Base-by-base conservation (phyloP, 140 eudicot genomes). In the Senecio squalidus region DNA sequence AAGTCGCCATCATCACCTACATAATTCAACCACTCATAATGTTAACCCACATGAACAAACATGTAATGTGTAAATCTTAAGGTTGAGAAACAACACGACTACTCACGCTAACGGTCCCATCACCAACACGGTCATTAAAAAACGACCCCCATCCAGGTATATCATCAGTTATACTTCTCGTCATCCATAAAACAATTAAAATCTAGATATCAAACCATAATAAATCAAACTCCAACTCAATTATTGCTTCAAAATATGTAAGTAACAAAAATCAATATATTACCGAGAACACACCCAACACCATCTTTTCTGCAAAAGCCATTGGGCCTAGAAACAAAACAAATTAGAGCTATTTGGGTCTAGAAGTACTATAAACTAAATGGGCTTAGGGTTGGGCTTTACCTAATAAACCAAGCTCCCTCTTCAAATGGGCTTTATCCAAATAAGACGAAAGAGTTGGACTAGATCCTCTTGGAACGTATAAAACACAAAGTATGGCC, bases 21-120 rank as follows among this genome's bases (percentile, higher is more conserved):
- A 26, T 18, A 65, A 11, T 24, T 0, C 20, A 5, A n/a, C n/a
- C n/a, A n/a, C n/a, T n/a, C n/a, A n/a, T n/a, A n/a, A n/a, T n/a
- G n/a, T n/a, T n/a, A n/a, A n/a, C n/a, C n/a, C n/a, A n/a, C n/a
- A n/a, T n/a, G n/a, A n/a, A n/a, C n/a, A n/a, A n/a, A n/a, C n/a
- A n/a, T n/a, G n/a, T n/a, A n/a, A n/a, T n/a, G n/a, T n/a, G n/a
- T n/a, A n/a, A n/a, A n/a, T n/a, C 20, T 1, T 9, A 6, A 9
- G 25, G 20, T 51, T 15, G 58, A 52, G 22, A 28, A 20, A 30
- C 33, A 6, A n/a, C n/a, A 1, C 0, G 1, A 9, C 30, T 41
- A 64, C 96, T 83, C 38, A 85, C 97, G 47, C 97, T 83, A 36
- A 74, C 95, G 3, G 97, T 90, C 23, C 97, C 97, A 48, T 90